Conservation (phyloP, 2,329 filamentous ascomycete species). For the Neonectria sp. region DNA sequence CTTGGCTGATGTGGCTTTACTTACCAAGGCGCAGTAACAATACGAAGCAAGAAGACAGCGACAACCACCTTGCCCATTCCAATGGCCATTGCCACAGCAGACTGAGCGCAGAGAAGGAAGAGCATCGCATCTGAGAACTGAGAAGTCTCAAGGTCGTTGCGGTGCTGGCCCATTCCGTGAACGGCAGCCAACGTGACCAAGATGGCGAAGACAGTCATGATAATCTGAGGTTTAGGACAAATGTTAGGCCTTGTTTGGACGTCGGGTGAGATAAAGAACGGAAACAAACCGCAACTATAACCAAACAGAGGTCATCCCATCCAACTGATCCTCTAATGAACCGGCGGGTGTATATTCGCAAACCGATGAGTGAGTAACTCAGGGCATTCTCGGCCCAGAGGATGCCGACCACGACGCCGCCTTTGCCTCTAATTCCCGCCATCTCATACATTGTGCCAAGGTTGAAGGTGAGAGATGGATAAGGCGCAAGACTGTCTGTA, state of each 20-base stretch:
- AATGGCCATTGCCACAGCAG: conserved; percentile 26
- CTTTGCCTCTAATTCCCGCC: conserved; percentile 23
- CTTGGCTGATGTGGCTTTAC: background rate
- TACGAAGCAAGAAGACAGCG: conserved; percentile 28
- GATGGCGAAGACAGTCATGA: conserved; percentile 29
- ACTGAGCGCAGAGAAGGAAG: conserved; percentile 19
- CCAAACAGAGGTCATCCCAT: conserved; percentile 31
- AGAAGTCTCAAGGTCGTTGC: conserved; percentile 8
- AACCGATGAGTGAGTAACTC: conserved; percentile 19
- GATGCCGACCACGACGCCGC: conserved; percentile 24
- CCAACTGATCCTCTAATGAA: conserved; percentile 31
- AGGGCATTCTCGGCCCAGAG: conserved; percentile 30
- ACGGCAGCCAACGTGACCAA: conserved; percentile 18
- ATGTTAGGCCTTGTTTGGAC: too few species aligned
- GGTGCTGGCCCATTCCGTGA: conserved; percentile 31
- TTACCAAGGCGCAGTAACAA: conserved; percentile 33
- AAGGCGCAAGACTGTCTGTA: background rate
- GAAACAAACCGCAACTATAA: conserved; percentile 21
- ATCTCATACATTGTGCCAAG: background rate
- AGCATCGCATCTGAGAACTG: conserved; percentile 27
- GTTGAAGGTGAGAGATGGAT: background rate
- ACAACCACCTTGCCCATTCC: conserved; percentile 32
- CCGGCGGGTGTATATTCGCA: conserved; percentile 28
- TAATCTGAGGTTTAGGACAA: conserved; percentile 6
- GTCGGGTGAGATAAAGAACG: too few species aligned